Percentiles rank a stretch among this genome's conserved stretches.
Evolutionary conservation across 805 yeast genomes (phyloP).

Genomic region (Grigorovia yakushimaensis): DNA sequence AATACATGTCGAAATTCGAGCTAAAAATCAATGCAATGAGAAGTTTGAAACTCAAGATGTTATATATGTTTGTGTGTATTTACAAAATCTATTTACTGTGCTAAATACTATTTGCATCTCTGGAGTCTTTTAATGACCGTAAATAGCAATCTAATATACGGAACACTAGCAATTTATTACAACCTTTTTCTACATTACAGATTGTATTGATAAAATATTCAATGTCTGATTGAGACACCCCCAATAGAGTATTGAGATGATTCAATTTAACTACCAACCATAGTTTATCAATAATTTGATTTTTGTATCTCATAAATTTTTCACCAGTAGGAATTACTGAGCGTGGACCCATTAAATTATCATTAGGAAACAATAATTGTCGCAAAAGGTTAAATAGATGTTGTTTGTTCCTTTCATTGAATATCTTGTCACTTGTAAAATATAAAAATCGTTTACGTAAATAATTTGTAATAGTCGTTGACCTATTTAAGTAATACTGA

Average conservation of each 20-base stretch:
- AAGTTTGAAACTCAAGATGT: no score
- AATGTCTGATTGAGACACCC: conserved; percentile 18
- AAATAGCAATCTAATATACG: conserved; percentile 32
- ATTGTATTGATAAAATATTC: conserved; percentile 24
- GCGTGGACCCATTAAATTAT: conserved; percentile 42
- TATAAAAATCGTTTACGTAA: conserved; percentile 1
- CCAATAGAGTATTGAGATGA: conserved; percentile 10
- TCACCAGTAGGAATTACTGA: conserved; percentile 33
- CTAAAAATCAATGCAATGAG: no score
- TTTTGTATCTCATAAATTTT: conserved; percentile 29
- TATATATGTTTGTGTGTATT: conserved; percentile 8
- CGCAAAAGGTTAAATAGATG: conserved; percentile 25
- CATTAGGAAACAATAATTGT: conserved; percentile 37
- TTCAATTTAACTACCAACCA: conserved; percentile 14
- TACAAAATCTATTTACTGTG: conserved; percentile 19
- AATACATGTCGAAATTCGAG: no score
- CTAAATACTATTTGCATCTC: neutral
- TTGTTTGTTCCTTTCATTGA: conserved; percentile 12
- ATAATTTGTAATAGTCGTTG: neutral
- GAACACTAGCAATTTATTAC: conserved; percentile 37
- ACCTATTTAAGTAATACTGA: conserved; percentile 3
- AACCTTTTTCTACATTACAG: conserved; percentile 27
- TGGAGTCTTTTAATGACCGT: neutral
- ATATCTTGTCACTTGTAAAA: conserved; percentile 9
- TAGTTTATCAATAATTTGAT: conserved; percentile 20